Base-by-base conservation (phyloP, 148 eudicot genomes). In the Vaccinium macrocarpon region DNA sequence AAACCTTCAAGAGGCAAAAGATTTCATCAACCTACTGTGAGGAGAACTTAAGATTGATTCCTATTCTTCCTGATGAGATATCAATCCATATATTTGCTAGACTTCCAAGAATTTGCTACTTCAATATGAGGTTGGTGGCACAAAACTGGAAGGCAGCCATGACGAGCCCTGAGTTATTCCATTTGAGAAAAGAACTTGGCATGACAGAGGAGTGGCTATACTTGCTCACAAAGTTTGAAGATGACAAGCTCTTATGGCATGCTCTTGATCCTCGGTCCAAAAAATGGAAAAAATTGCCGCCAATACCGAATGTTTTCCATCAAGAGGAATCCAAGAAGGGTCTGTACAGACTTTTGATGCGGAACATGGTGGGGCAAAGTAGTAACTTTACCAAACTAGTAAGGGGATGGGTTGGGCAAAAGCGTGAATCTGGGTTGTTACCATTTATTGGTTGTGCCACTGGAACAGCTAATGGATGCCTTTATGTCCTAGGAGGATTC, bases 61-160 rank as follows among this genome's bases (percentile, higher is more conserved):
- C 99, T 5, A 89, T 87, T 85, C 94, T 97, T 56, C 99, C 99
- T 21, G 92, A 97, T 75, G 99, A 97, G 88, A 88, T 97, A 83
- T 93, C 99, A n/a, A 88, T 97, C 14, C 97, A 90, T 75, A 95
- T 97, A 83, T 94, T 97, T 59, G 98, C 99, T 38, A 85, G 98
- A 81, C 86, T 97, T 81, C 98, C 98, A 55, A 92, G 95, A 90
- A 82, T 91, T 29, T 52, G 80, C 83, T 89, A 95, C 75, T 85
- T 89, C 78, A 83, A 88, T 66, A 90, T 90, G 50, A 93, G 90
- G 78, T 87, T 89, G 79, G 99, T 97, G 78, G 95, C 98, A 3
- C 89, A 84, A 78, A 91, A 88, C 86, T 97, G 99, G 99, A 95
- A 87, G 86, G 92, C 90, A 42, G 95, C 92, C 77, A 76, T 94